phyloP scores from a whole-genome alignment of 345 rosid genomes.

The Cardiospermum halicacabum region DNA sequence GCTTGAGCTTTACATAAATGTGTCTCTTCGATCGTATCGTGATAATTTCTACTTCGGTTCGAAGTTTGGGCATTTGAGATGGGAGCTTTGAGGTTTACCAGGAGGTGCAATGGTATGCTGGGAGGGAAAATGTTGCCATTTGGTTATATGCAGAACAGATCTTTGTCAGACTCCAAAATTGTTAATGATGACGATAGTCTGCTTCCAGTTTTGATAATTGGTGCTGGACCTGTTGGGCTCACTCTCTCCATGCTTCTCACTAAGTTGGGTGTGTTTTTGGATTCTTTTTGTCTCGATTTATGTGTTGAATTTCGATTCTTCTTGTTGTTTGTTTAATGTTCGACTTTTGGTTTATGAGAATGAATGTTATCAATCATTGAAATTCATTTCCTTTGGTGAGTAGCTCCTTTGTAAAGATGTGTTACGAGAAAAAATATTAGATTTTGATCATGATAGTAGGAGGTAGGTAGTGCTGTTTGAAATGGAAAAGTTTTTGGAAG shows the following conservation, averaged over 20 bases:
- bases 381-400: too few species aligned
- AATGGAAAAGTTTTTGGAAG: too few species aligned
- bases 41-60: neutral
- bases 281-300: neutral
- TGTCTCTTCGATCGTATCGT: too few species aligned
- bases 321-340: neutral
- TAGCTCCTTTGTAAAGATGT: too few species aligned
- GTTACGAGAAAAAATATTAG: neutral
- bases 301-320: neutral
- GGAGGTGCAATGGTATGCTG: slow-evolving; percentile 31
- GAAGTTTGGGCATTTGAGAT: slow-evolving; percentile 19
- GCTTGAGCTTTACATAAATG: too few species aligned
- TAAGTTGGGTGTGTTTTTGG: slow-evolving; percentile 48
- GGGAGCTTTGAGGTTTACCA: slow-evolving; percentile 45
- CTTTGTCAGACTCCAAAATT: slow-evolving; percentile 23
- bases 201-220: slow-evolving; percentile 86
- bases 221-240: slow-evolving; percentile 96
- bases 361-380: neutral
- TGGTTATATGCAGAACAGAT: slow-evolving; percentile 30
- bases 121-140: slow-evolving; percentile 23
- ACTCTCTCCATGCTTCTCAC: slow-evolving; percentile 80
- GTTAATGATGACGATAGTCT: slow-evolving; percentile 26
- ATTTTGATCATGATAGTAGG: neutral
- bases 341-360: slow-evolving; percentile 1
- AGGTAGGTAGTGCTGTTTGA: neutral